A percentile compares a stretch with the other conserved stretches of the same genome.
These are phyloP conservation scores for Aspergillus cavernicola DNA, from an alignment of 495 filamentous ascomycete genomes.

Conservation along the genomic window DNA sequence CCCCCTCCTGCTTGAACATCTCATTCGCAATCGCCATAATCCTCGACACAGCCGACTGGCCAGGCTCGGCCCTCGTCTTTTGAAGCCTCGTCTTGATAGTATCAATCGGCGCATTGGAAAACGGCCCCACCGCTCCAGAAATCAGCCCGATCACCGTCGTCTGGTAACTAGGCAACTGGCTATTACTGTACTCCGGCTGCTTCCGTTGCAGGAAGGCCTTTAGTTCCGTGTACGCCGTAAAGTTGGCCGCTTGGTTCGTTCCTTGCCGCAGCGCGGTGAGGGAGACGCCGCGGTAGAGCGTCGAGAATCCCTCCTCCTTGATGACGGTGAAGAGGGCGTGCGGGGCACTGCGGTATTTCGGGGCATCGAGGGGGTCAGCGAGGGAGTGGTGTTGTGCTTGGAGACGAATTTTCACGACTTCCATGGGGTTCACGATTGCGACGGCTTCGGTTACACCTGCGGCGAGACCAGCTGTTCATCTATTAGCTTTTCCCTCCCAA, in stretches of 20 bases:
- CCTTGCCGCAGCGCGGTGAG: conserved; percentile 92
- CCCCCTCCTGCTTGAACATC: conserved; percentile 96
- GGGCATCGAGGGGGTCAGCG: conserved; percentile 84
- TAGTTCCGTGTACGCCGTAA: conserved; percentile 95
- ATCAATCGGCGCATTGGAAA: conserved; percentile 96
- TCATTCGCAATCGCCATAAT: conserved; percentile 77
- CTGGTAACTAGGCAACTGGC: conserved; percentile 77
- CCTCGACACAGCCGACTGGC: conserved; percentile 71
- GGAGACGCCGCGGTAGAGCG: conserved; percentile 87
- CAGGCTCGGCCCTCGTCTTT: conserved; percentile 77
- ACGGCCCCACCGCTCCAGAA: conserved; percentile 88
- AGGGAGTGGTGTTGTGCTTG: conserved; percentile 96
- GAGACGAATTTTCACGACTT: conserved; percentile 96
- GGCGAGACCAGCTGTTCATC: conserved; percentile 67
- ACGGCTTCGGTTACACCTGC: conserved; percentile 97
- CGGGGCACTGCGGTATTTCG: conserved; percentile 96
- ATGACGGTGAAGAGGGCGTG: conserved; percentile 93
- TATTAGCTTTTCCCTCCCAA: conserved; percentile 1
- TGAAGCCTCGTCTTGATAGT: conserved; percentile 98
- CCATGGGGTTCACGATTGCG: conserved; percentile 95
- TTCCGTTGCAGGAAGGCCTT: conserved; percentile 68
- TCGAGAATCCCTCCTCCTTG: conserved; percentile 81
- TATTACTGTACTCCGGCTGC: conserved; percentile 58
- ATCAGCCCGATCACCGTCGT: conserved; percentile 89
- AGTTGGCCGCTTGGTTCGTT: conserved; percentile 97